These are phyloP conservation scores for Chlorella sp. DNA, from an alignment of 139 green algal genomes.

Conservation along the genomic window DNA sequence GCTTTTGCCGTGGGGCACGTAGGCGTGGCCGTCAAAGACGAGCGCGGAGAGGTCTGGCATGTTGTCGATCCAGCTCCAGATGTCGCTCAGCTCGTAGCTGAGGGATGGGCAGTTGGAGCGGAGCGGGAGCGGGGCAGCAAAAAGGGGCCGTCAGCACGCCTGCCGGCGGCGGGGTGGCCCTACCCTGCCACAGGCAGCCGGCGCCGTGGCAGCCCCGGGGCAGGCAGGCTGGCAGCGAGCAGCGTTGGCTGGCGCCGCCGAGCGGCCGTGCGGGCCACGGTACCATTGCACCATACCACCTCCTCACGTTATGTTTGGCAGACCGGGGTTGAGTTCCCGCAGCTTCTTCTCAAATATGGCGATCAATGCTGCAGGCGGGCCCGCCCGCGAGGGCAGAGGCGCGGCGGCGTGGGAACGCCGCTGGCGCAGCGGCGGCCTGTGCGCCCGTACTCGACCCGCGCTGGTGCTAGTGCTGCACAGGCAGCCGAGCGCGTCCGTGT, in stretches of 20 bases:
- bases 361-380: slow-evolving; percentile 50
- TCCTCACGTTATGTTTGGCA: slow-evolving; percentile 50
- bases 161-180: too few relatives aligned
- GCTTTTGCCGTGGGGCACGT: slow-evolving; percentile 53
- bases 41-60: slow-evolving; percentile 43
- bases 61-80: slow-evolving; percentile 67
- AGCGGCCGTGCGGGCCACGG: neutral
- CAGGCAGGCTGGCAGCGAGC: neutral
- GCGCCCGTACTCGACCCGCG: neutral
- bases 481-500: neutral
- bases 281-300: neutral
- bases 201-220: neutral
- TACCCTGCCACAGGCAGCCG: too few relatives aligned
- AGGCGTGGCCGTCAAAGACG: slow-evolving; percentile 41
- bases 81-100: slow-evolving; percentile 66
- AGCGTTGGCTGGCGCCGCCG: too few relatives aligned
- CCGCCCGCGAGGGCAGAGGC: neutral
- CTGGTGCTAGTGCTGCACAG: neutral
- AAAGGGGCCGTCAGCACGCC: too few relatives aligned
- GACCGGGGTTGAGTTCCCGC: slow-evolving; percentile 63
- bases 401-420: neutral
- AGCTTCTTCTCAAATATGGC: slow-evolving; percentile 66
- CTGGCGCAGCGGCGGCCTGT: neutral
- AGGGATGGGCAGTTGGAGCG: too few relatives aligned
- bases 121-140: too few relatives aligned